phyloP scores from a whole-genome alignment of 75 land plant species.

The Adiantum capillusveneris region DNA sequence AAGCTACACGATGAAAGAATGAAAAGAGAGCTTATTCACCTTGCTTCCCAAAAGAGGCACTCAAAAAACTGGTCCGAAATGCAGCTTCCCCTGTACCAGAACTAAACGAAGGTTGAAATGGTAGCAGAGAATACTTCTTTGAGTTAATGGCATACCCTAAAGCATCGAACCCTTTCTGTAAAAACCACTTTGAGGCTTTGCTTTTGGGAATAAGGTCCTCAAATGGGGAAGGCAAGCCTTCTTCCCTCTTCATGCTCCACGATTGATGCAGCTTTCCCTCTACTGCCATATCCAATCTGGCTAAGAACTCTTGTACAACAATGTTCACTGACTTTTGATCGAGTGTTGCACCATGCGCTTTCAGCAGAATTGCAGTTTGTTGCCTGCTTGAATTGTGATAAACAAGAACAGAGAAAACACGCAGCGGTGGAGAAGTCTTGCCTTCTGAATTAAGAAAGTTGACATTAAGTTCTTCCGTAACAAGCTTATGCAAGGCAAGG shows the following conservation, averaged over 20 bases:
- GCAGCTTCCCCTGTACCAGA: slow-evolving; percentile 2
- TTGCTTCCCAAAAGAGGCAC: no score
- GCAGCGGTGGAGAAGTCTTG: slow-evolving; percentile 16
- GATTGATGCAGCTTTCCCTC: slow-evolving; percentile 18
- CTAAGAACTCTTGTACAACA: slow-evolving; percentile 14
- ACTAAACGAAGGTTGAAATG: slow-evolving; percentile 24
- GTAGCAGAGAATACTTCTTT: slow-evolving; percentile 28
- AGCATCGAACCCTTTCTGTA: slow-evolving; percentile 33
- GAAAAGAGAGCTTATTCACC: no score
- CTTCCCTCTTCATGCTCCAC: slow-evolving; percentile 13
- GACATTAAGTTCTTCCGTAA: slow-evolving; percentile 25
- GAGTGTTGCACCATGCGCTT: slow-evolving; percentile 33
- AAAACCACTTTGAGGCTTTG: slow-evolving; percentile 29
- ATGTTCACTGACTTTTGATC: slow-evolving; percentile 21
- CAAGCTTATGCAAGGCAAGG: slow-evolving; percentile 22
- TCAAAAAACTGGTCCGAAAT: no score
- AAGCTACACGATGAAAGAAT: no score
- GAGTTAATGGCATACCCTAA: slow-evolving; percentile 33
- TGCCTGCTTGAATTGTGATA: slow-evolving; percentile 22
- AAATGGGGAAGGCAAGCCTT: slow-evolving; percentile 16
- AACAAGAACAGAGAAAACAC: slow-evolving; percentile 24
- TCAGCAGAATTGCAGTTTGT: slow-evolving; percentile 17
- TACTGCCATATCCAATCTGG: slow-evolving; percentile 21
- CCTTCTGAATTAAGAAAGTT: slow-evolving; percentile 20
- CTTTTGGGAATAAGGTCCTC: slow-evolving; percentile 40